Evolutionary conservation across 208 protist species (phyloP), one percentile per base, ranked within the genome.

Genomic region (Acanthamoeba divionensis): DNA sequence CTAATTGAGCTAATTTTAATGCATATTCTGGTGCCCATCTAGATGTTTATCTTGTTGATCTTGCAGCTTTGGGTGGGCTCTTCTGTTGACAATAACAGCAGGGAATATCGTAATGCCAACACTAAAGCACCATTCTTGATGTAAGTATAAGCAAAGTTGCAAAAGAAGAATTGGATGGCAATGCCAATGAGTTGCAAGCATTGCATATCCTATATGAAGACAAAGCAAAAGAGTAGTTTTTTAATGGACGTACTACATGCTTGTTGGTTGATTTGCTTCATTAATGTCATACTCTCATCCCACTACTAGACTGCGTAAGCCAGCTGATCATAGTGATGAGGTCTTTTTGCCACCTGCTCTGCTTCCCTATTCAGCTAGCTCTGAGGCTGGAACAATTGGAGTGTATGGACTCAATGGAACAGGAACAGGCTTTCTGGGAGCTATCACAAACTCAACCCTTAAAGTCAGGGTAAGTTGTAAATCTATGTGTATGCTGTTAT

Each of bases 1-100:
- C 55, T 79, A 29, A 4, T 79, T n/a, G n/a, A 57, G 52, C 36
- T 1, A 7, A 79, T n/a, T 45, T 29, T 15, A 21, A 41, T 77
- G 8, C 24, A 12, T 77, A 18, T 77, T 18, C 6, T 10, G 0
- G 13, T 26, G 38, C 52, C 52, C 36, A 2, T 10, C 26, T 45
- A 65, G 80, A 71, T 88, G 80, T 0, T 88, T 24, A 47, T 88
- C 60, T 8, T 88, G 7, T 88, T 88, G 26, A 10, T 65, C 10
- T 41, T 88, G 57, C 80, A 69, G 36, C 48, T 45, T 2, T 87
- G 77, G 80, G 38, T 88, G 18, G 3, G 9, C 0, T 9, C 13
- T 9, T 45, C 52, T 15, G 10, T 71, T 18, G 80, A 65, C 9
- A 52, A 9, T 0, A 44, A 88, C 15, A 31, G 4, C 15, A 6